phyloP scores from a whole-genome alignment of 768 basidiomycete species.

The Guyanaporus albipodus region DNA sequence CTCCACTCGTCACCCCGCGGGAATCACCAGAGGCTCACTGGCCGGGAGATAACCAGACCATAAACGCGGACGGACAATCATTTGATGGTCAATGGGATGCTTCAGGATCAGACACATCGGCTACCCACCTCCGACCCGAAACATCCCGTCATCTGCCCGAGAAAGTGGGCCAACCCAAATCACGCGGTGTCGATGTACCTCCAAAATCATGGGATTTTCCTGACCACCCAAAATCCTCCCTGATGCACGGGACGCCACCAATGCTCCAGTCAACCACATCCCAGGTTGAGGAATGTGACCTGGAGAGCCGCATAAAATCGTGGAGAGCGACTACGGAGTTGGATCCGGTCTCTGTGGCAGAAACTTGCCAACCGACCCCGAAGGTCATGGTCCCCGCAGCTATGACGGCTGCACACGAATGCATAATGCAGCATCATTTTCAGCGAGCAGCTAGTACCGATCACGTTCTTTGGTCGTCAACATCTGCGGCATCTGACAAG shows the following conservation, averaged over 20 bases:
- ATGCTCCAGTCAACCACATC: constrained; percentile 62
- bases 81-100: constrained; percentile 34
- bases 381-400: constrained; percentile 11
- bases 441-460: constrained; percentile 38
- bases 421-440: constrained; percentile 11
- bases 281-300: constrained; percentile 44
- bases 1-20: constrained; percentile 36
- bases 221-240: constrained; percentile 10
- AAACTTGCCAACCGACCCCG: constrained; percentile 22
- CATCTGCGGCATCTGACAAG: constrained; percentile 50
- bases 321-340: constrained; percentile 62
- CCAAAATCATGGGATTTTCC: constrained; percentile 19
- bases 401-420: constrained; percentile 22
- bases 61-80: constrained; percentile 38
- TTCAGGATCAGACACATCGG: constrained; percentile 16
- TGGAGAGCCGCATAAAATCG: constrained; percentile 56
- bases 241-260: constrained; percentile 41
- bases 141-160: constrained; percentile 52
- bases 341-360: constrained; percentile 44
- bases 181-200: constrained; percentile 36
- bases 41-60: constrained; percentile 52
- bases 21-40: constrained; percentile 39
- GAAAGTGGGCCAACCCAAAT: constrained; percentile 63
- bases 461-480: constrained; percentile 64
- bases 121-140: constrained; percentile 21